Evolutionary conservation across 306 rosid genomes (phyloP), one percentile per base, ranked within the genome.

Genomic region (Cucumis melo): DNA sequence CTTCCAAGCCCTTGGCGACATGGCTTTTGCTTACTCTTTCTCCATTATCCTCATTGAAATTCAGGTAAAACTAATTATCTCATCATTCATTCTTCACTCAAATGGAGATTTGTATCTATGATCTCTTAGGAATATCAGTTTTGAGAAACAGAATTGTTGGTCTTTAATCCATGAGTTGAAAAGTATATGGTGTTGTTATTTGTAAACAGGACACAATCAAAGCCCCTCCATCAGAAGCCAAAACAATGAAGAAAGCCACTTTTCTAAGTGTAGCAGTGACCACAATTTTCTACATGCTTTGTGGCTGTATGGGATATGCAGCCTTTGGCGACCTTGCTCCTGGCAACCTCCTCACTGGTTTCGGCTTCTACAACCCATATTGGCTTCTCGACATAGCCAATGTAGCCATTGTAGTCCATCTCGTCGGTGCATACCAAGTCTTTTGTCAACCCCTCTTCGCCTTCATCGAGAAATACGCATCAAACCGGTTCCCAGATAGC

Each of bases 231-330:
- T 81, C 92, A 50, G 98, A 92, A 82, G 88, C 88, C 64, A 90
- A 86, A 84, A 86, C 94, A 79, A 92, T 92, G 98, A 92, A 83
- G 85, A 92, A 86, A 74, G 96, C 98, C 0, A 80, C 87, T 65
- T 27, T 61, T 38, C 1, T 86, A 15, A 92, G 98, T 36, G 87
- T 83, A 9, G 54, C 83, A 8, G 89, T 86, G 73, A 88, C 96
- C 16, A 89, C 98, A 63, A 39, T 78, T 66, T 92, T 90, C 84
- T 92, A 92, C 78, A 80, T 87, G 87, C 77, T 87, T 0, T 90
- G 96, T 87, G 98, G 96, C 2, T 84, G 89, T 82, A 87, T 88
- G 88, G 98, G 98, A 1, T 92, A 92, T 75, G 98, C 94, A 14
- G 96, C 98, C 66, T 89, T 89, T 75, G 98, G 98, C 13, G 90